Conservation (phyloP, 305 asterid genomes). For the Solanum hybrid region DNA sequence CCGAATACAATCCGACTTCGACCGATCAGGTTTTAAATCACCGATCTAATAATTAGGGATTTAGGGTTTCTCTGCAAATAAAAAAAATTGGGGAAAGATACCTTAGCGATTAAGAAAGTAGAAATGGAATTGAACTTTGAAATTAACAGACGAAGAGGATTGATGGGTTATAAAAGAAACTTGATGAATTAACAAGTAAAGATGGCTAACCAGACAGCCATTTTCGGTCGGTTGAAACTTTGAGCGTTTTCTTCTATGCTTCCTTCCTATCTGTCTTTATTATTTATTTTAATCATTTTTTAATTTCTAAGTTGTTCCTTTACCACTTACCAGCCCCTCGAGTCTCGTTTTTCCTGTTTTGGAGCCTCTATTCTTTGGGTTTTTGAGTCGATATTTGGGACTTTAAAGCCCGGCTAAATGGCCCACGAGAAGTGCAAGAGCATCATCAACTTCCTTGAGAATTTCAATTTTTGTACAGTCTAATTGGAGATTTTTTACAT, state of each 20-base stretch:
- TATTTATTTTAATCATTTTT: neutral
- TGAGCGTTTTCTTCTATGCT: neutral
- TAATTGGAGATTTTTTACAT: neutral
- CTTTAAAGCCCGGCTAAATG: neutral
- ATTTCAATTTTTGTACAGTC: neutral
- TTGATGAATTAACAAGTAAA: neutral
- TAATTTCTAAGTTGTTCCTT: neutral
- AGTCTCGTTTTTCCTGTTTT: neutral
- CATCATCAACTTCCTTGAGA: neutral
- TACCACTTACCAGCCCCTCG: neutral
- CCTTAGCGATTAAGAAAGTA: neutral
- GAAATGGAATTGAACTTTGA: neutral
- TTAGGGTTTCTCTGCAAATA: constrained; percentile 10
- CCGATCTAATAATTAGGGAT: neutral
- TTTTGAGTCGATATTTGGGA: neutral
- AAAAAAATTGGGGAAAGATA: neutral
- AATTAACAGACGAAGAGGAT: neutral
- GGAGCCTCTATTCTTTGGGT: neutral
- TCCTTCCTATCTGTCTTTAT: neutral
- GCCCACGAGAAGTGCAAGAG: neutral
- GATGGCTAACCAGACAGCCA: neutral
- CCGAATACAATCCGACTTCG: neutral
- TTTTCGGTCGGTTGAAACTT: neutral
- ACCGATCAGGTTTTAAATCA: neutral
- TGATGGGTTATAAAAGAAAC: neutral